Base-by-base conservation (phyloP, 352 stramenopile species). In the Phytophthora fragariae region DNA sequence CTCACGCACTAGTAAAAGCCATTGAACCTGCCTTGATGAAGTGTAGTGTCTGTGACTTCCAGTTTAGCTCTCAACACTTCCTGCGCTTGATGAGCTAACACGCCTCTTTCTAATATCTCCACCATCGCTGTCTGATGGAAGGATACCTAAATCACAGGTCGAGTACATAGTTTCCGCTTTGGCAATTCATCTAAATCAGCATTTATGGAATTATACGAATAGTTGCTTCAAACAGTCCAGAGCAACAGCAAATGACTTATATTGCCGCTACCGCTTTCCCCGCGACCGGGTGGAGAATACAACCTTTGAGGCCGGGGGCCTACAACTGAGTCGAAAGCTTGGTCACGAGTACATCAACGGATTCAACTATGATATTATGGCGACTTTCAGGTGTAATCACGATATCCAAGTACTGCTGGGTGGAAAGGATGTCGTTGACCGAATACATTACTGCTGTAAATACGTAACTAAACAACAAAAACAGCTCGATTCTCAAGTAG, bases 381-480 rank as follows among this genome's bases (percentile, higher is more conserved):
- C 50, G 6, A 54, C 61, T 8, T 68, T 68, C 8, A 60, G 53
- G 11, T 68, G 49, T n/a, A 63, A 46, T 3, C 50, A 60, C 8
- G 39, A 41, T 17, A 41, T 54, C 33, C 11, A 68, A 54, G 41
- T 29, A 21, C 17, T 68, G 44, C 3, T 68, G 37, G 63, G 63
- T 14, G 63, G 63, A 19, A 54, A 12, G 2, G 63, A 64, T 54
- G 14, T 53, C 1, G 12, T 24, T 1, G 63, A 64, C 29, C 10
- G 54, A 24, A 70, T 70, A 21, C n/a, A 54, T 11, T 70, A 64
- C 11, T 70, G 63, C 27, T 52, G 49, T 19, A 70, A 70, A 21
- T 70, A 68, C 15, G 44, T 70, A 2, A 64, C 63, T 11, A 62
- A 70, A 8, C 44, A 52, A 15, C 63, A 59, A 8, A 57, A 63